phyloP scores from a whole-genome alignment of 371 early-diverging fungal species.

The Haplosporangium sp. region DNA sequence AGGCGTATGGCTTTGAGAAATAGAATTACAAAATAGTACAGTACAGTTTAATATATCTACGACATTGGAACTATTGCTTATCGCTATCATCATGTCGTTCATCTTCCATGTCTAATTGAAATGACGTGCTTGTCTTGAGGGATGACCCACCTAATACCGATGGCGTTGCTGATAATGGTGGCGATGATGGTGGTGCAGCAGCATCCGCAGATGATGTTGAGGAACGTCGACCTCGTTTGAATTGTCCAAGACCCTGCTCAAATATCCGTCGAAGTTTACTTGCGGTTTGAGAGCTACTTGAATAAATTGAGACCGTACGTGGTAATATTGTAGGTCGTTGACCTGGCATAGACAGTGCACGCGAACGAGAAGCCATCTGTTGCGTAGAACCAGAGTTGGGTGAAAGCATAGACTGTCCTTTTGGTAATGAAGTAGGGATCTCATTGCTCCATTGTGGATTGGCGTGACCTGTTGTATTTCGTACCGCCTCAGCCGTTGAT shows the following conservation, averaged over 20 bases:
- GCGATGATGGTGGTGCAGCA: neutral
- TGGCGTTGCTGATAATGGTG: neutral
- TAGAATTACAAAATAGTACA: neutral
- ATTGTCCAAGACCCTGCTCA: constrained; percentile 48
- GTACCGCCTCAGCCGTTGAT: neutral
- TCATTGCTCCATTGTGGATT: neutral
- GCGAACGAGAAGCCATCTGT: constrained; percentile 19
- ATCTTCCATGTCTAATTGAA: constrained; percentile 6
- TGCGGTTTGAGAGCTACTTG: constrained; percentile 53
- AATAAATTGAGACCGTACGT: constrained; percentile 52
- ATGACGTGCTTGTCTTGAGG: constrained; percentile 11
- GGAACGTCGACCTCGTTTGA: constrained; percentile 22
- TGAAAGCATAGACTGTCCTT: constrained; percentile 13
- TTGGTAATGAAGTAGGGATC: neutral
- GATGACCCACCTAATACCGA: constrained; percentile 5
- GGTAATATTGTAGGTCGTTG: constrained; percentile 48
- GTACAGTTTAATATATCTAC: constrained; percentile 3
- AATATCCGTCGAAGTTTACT: constrained; percentile 38
- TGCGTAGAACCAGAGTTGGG: constrained; percentile 9
- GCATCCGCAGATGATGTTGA: neutral
- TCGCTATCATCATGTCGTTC: neutral
- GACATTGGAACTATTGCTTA: neutral
- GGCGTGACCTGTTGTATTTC: neutral
- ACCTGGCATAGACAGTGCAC: constrained; percentile 49
- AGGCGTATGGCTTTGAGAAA: too few species aligned